Conservation (phyloP, 2,329 filamentous ascomycete genomes). For the Aspergillus sp. region DNA sequence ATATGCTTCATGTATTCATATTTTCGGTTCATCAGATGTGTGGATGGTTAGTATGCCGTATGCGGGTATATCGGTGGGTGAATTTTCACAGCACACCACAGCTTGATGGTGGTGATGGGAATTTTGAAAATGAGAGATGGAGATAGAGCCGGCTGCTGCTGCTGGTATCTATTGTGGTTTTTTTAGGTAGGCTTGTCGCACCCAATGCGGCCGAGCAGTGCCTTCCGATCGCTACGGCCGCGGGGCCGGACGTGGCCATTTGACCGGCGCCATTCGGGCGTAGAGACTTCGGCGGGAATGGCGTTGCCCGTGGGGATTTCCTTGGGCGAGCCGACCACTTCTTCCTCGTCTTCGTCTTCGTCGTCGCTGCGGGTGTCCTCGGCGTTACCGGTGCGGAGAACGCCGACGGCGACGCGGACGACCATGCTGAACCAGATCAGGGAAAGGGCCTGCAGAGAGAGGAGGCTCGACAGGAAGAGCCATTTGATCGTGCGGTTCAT, state of each 20-base stretch:
- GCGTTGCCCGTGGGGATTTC: slow-evolving; percentile 26
- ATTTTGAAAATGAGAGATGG: not conserved
- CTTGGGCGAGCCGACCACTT: slow-evolving; percentile 36
- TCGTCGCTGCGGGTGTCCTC: slow-evolving; percentile 89
- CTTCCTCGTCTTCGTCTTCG: slow-evolving; percentile 66
- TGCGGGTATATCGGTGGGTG: not conserved
- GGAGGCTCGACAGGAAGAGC: slow-evolving; percentile 75
- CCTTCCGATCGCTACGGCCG: slow-evolving; percentile 61
- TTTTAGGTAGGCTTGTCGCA: slow-evolving; percentile 69
- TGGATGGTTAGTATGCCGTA: not conserved
- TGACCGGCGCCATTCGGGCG: slow-evolving; percentile 39
- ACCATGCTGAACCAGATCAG: slow-evolving; percentile 92
- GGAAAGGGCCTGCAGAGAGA: slow-evolving; percentile 78
- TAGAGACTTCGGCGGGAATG: slow-evolving; percentile 31
- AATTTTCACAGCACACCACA: not conserved
- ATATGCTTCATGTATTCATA: slow-evolving; percentile 16
- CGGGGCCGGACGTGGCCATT: slow-evolving; percentile 41
- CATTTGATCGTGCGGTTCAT: slow-evolving; percentile 76
- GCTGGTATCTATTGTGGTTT: not conserved
- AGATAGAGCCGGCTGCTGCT: not conserved
- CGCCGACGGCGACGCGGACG: slow-evolving; percentile 76
- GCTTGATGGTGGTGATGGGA: slow-evolving; percentile 2
- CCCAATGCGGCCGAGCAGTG: slow-evolving; percentile 78
- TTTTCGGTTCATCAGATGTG: slow-evolving; percentile 14
- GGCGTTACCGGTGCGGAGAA: slow-evolving; percentile 73